A percentile compares a stretch with the other conserved stretches of the same genome.
phyloP scores from a whole-genome alignment of 495 filamentous ascomycete species.

The Coniosporium apollinis region DNA sequence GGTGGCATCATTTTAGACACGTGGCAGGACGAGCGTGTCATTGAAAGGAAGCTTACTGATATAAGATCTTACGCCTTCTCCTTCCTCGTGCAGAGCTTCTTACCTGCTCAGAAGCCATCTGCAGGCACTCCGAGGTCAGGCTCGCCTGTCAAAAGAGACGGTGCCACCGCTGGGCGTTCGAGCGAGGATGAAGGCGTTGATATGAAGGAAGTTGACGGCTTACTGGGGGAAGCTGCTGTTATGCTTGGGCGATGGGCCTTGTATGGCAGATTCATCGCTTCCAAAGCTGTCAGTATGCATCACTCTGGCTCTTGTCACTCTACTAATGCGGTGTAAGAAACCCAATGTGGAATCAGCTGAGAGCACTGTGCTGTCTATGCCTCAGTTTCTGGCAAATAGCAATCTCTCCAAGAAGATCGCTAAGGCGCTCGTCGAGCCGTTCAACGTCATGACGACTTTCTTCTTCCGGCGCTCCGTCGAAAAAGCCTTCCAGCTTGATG shows the following conservation, averaged over 20 bases:
- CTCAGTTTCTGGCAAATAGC: constrained; percentile 56
- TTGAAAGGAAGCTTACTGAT: constrained; percentile 77
- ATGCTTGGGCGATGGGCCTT: constrained; percentile 92
- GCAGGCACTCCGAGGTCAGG: constrained; percentile 28
- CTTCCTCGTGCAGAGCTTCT: constrained; percentile 87
- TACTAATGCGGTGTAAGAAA: no score
- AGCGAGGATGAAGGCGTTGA: constrained; percentile 84
- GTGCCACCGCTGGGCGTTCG: constrained; percentile 29
- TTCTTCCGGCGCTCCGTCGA: constrained; percentile 93
- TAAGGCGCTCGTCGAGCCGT: constrained; percentile 53
- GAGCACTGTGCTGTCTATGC: constrained; percentile 43
- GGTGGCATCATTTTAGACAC: constrained; percentile 94
- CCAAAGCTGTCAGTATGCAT: constrained; percentile 50
- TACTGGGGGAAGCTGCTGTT: constrained; percentile 69
- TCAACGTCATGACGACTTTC: constrained; percentile 80
- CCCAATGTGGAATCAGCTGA: no score
- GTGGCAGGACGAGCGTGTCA: constrained; percentile 73
- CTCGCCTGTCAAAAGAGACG: constrained; percentile 48
- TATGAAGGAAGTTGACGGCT: constrained; percentile 81
- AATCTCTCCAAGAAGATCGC: constrained; percentile 58
- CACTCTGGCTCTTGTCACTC: no score
- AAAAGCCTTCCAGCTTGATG: constrained; percentile 96
- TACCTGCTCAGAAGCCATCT: constrained; percentile 39
- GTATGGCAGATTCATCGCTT: constrained; percentile 75
- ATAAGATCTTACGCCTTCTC: constrained; percentile 94